A percentile compares a stretch with the other conserved stretches of the same genome.
Conservation (phyloP, 176 grass and related monocot species). For the Oryza coarctata region DNA sequence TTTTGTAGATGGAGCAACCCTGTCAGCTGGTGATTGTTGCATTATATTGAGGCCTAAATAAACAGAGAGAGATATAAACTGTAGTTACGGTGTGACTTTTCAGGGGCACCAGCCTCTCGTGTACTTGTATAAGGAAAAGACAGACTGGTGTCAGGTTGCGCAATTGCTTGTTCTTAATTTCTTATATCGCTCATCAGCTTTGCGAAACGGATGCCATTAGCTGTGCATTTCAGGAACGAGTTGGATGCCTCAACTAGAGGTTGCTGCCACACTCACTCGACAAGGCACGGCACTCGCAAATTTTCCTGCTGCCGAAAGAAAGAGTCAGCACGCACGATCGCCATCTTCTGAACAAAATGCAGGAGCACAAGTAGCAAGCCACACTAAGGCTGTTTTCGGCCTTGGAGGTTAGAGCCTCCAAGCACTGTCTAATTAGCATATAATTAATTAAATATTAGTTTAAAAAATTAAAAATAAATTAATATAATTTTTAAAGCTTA, state of each 20-base stretch:
- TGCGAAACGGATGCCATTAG: constrained; percentile 27
- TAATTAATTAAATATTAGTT: too few relatives aligned
- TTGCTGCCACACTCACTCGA: constrained; percentile 31
- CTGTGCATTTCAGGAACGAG: constrained; percentile 30
- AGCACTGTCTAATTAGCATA: too few relatives aligned
- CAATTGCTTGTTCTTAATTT: not conserved
- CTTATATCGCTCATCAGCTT: not conserved
- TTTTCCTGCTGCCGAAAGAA: constrained; percentile 10
- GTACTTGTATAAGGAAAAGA: not conserved
- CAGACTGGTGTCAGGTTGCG: constrained; percentile 38
- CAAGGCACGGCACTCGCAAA: constrained; percentile 25
- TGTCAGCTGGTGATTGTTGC: not conserved
- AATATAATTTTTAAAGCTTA: too few relatives aligned
- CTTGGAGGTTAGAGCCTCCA: too few relatives aligned
- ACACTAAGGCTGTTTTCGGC: too few relatives aligned
- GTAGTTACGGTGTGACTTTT: constrained; percentile 11
- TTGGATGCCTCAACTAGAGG: constrained; percentile 49
- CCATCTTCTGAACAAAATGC: constrained; percentile 9
- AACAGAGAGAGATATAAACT: not conserved
- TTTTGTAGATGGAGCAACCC: constrained; percentile 34
- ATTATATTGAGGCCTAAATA: constrained; percentile 17
- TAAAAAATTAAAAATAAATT: too few relatives aligned
- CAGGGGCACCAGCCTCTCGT: not conserved
- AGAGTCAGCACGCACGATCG: constrained; percentile 19
- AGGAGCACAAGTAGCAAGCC: not conserved